These are phyloP conservation scores for Mycena indigotica DNA, from an alignment of 768 basidiomycete species.

Conservation along the genomic window DNA sequence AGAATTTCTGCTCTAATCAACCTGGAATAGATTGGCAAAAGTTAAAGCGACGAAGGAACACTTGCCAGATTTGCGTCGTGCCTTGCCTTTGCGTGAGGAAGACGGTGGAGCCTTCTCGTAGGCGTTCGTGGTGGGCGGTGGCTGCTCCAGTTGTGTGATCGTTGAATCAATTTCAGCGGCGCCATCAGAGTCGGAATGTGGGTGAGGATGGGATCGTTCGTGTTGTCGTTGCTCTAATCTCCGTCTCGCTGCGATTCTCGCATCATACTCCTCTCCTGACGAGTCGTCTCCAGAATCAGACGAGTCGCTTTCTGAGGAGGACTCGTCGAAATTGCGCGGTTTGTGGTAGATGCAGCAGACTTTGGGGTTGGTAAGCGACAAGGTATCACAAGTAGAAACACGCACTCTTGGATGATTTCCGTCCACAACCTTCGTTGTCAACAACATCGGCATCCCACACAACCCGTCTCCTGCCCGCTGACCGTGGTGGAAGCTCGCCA, in stretches of 20 bases:
- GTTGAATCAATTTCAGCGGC: constrained; percentile 17
- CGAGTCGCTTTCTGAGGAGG: constrained; percentile 46
- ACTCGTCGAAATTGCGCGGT: constrained; percentile 78
- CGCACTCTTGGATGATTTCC: constrained; percentile 93
- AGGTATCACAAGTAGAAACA: constrained; percentile 18
- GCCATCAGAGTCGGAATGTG: constrained; percentile 11
- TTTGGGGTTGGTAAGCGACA: constrained; percentile 31
- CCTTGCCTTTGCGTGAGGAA: constrained; percentile 37
- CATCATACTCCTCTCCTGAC: constrained; percentile 21
- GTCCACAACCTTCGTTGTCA: constrained; percentile 88
- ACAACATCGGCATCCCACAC: constrained; percentile 84
- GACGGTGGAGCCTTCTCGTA: constrained; percentile 46
- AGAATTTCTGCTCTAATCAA: too few relatives aligned
- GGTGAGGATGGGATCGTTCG: constrained; percentile 9
- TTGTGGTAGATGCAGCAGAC: constrained; percentile 97
- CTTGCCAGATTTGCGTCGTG: constrained; percentile 34
- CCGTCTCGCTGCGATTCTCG: constrained; percentile 20
- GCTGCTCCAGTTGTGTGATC: constrained; percentile 29
- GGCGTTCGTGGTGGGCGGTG: constrained; percentile 46
- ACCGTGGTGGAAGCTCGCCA: constrained; percentile 47
- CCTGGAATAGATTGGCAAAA: too few relatives aligned
- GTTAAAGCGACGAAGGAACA: too few relatives aligned
- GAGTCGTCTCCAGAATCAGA: constrained; percentile 53
- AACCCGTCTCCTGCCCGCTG: constrained; percentile 49
- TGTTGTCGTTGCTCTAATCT: constrained; percentile 24